Evolutionary conservation across 495 filamentous ascomycete genomes (phyloP).

Genomic region (Daldinia childiae): DNA sequence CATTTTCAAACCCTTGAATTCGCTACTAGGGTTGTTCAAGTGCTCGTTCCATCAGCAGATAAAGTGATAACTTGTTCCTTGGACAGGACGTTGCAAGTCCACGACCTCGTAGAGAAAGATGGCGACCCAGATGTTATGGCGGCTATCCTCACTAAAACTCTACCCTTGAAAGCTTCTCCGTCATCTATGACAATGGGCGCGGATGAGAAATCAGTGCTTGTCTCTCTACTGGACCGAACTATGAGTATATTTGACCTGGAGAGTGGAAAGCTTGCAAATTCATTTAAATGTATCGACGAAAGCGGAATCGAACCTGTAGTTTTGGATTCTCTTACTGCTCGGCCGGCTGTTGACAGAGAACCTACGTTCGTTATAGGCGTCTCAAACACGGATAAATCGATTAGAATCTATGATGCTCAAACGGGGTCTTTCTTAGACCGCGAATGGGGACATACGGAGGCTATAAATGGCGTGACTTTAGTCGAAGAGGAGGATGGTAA

Average conservation of each 20-base stretch:
- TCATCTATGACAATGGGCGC: conserved; percentile 78
- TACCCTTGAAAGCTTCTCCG: conserved; percentile 86
- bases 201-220: conserved; percentile 68
- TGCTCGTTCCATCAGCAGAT: conserved; percentile 59
- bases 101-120: conserved; percentile 78
- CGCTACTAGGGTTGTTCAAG: conserved; percentile 58
- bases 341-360: conserved; percentile 52
- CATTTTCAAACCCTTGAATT: conserved; percentile 63
- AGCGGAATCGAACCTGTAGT: conserved; percentile 83
- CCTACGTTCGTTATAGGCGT: conserved; percentile 75
- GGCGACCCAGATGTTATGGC: conserved; percentile 73
- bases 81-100: conserved; percentile 83
- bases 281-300: conserved; percentile 83
- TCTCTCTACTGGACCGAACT: conserved; percentile 85
- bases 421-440: conserved; percentile 79
- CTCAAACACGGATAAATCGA: conserved; percentile 93
- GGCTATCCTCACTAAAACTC: conserved; percentile 76
- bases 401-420: conserved; percentile 84
- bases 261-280: conserved; percentile 72
- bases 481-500: conserved; percentile 65
- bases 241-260: conserved; percentile 78
- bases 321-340: conserved; percentile 75
- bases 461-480: conserved; percentile 83
- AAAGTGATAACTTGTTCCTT: conserved; percentile 85
- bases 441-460: conserved; percentile 94